Conservation (phyloP, 2,329 filamentous ascomycete genomes). For the Tolypocladium paradoxum region DNA sequence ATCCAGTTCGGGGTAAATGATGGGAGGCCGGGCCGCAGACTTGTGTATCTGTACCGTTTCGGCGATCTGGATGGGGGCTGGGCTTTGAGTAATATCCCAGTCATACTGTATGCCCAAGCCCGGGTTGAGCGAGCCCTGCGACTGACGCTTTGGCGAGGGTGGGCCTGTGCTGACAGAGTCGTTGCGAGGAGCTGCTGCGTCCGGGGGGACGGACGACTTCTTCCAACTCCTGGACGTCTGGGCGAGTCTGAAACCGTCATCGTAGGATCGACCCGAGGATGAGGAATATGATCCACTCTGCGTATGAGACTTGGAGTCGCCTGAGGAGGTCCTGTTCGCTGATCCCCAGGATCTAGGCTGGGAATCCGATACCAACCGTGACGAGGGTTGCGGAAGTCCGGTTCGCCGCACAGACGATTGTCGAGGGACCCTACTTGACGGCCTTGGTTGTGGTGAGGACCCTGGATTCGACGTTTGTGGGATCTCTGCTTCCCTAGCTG, state of each 20-base stretch:
- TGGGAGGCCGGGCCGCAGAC: constrained; percentile 27
- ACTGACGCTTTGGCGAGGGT: constrained; percentile 27
- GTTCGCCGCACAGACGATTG: constrained; percentile 11
- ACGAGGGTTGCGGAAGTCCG: constrained; percentile 12
- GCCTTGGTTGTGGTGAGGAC: constrained; percentile 6
- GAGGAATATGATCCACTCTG: constrained; percentile 22
- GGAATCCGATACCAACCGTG: constrained; percentile 20
- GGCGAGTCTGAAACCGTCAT: constrained; percentile 5
- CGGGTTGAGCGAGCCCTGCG: constrained; percentile 24
- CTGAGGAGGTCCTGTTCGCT: constrained; percentile 20
- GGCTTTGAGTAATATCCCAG: constrained; percentile 30
- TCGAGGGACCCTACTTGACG: constrained; percentile 12
- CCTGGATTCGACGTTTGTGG: constrained; percentile 9
- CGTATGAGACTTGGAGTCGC: constrained; percentile 18
- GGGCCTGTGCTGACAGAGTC: constrained; percentile 24
- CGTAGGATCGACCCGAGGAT: constrained; percentile 22
- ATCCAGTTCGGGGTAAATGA: constrained; percentile 50
- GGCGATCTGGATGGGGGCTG: constrained; percentile 29
- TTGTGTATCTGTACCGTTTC: constrained; percentile 31
- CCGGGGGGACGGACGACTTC: constrained; percentile 27
- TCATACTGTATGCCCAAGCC: constrained; percentile 26
- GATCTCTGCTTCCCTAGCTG: constrained; percentile 10
- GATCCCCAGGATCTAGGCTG: constrained; percentile 33
- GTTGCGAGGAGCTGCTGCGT: constrained; percentile 12
- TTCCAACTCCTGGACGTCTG: constrained; percentile 20